phyloP scores from a whole-genome alignment of 2,329 filamentous ascomycete genomes.

The Fusarium sp. region DNA sequence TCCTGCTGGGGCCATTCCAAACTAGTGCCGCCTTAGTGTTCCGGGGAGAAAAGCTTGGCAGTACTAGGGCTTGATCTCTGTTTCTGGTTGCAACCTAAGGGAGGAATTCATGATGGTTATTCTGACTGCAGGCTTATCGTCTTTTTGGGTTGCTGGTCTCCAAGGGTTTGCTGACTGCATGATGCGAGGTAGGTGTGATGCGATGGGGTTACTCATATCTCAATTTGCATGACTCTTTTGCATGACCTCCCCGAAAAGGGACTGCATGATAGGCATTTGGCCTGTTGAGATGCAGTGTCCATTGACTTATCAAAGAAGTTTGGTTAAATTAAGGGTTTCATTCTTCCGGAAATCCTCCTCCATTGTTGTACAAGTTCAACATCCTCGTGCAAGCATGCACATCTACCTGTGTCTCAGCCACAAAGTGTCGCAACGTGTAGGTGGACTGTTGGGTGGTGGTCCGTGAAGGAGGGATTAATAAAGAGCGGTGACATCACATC shows the following conservation, averaged over 20 bases:
- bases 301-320: not conserved
- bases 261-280: constrained; percentile 6
- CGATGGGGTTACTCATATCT: constrained; percentile 15
- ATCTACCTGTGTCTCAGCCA: constrained; percentile 13
- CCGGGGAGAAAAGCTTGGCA: constrained; percentile 43
- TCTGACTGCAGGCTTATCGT: not conserved
- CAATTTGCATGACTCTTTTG: constrained; percentile 15
- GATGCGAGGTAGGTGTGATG: constrained; percentile 1
- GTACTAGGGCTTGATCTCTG: constrained; percentile 30
- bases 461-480: constrained; percentile 8
- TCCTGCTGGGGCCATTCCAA: constrained; percentile 16
- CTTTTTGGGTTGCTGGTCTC: constrained; percentile 2
- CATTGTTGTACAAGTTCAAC: not conserved
- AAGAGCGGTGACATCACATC: constrained; percentile 22
- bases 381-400: constrained; percentile 9
- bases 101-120: not conserved
- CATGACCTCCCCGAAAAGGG: not conserved
- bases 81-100: constrained; percentile 25
- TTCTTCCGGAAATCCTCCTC: constrained; percentile 4
- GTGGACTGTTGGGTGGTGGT: not conserved
- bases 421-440: constrained; percentile 5
- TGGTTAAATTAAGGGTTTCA: not conserved
- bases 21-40: constrained; percentile 35
- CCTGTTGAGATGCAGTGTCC: not conserved
- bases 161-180: not conserved